Evolutionary conservation across 805 yeast species (phyloP).

Genomic region (Starmerella stigmatis): DNA sequence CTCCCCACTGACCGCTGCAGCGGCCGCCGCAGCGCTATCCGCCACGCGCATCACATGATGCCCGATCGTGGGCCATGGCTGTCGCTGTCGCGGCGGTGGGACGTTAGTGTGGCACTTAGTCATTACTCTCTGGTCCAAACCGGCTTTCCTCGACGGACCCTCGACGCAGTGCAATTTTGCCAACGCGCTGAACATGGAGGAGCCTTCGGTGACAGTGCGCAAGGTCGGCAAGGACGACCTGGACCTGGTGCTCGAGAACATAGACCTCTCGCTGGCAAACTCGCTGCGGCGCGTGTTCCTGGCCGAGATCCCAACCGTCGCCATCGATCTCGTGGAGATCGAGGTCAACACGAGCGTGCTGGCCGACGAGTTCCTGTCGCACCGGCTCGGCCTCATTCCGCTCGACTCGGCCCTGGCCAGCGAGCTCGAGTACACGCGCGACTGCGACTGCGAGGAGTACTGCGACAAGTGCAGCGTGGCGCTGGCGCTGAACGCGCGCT

Average conservation of each 20-base stretch:
- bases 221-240: constrained; percentile 77
- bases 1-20: too few relatives aligned
- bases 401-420: constrained; percentile 76
- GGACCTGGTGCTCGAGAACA: constrained; percentile 77
- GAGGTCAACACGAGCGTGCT: constrained; percentile 86
- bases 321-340: constrained; percentile 91
- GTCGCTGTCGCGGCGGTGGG: too few relatives aligned
- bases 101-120: too few relatives aligned
- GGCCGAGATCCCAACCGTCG: constrained; percentile 95
- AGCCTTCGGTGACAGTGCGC: constrained; percentile 78
- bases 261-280: constrained; percentile 84
- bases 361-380: constrained; percentile 94
- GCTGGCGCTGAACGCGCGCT: constrained; percentile 73
- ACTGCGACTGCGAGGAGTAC: constrained; percentile 96
- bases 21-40: too few relatives aligned
- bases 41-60: too few relatives aligned
- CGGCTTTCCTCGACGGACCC: too few relatives aligned
- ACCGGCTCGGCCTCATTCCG: constrained; percentile 87
- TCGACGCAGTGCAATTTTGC: too few relatives aligned
- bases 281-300: constrained; percentile 84
- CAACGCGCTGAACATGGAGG: too few relatives aligned
- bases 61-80: too few relatives aligned
- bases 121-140: too few relatives aligned
- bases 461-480: constrained; percentile 92
- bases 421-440: constrained; percentile 75